These are phyloP conservation scores for Calonectria montana DNA, from an alignment of 2,329 filamentous ascomycete species.

Conservation along the genomic window DNA sequence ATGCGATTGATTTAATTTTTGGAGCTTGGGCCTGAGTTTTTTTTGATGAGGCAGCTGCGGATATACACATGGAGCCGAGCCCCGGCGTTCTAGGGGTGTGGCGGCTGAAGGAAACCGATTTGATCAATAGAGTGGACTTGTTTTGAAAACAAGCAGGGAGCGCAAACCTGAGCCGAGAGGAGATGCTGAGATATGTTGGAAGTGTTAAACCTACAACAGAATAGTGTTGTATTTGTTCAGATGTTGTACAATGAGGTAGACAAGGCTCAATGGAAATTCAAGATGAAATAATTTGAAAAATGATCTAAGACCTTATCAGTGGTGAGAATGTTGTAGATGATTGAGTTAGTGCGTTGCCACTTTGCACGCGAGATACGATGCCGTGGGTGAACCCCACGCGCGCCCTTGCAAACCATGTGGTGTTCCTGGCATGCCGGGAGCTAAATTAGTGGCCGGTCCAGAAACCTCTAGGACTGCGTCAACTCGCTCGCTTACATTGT, in stretches of 20 bases:
- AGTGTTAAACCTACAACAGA: slow-evolving; percentile 10
- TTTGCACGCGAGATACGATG: neutral
- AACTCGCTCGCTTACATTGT: neutral
- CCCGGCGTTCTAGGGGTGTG: slow-evolving; percentile 8
- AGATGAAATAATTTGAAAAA: neutral
- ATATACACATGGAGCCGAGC: slow-evolving; percentile 21
- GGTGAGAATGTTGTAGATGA: neutral
- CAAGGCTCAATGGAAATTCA: slow-evolving; percentile 17
- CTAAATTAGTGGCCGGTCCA: slow-evolving; percentile 21
- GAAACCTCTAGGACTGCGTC: neutral
- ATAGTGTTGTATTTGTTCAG: slow-evolving; percentile 6
- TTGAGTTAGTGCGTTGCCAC: neutral
- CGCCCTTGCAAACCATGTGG: neutral
- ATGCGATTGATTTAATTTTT: slow-evolving; percentile 42
- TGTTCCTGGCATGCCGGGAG: slow-evolving; percentile 14
- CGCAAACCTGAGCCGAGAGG: slow-evolving; percentile 3
- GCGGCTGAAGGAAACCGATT: slow-evolving; percentile 18
- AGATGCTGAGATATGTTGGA: slow-evolving; percentile 7
- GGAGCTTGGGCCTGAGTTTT: slow-evolving; percentile 33
- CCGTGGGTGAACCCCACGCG: neutral
- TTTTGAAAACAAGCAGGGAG: slow-evolving; percentile 23
- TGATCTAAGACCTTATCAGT: neutral
- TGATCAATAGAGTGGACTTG: slow-evolving; percentile 27
- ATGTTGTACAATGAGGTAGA: slow-evolving; percentile 14
- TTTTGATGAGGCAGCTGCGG: slow-evolving; percentile 14